phyloP scores from a whole-genome alignment of 768 basidiomycete species.

The Leucosporidium scottii region DNA sequence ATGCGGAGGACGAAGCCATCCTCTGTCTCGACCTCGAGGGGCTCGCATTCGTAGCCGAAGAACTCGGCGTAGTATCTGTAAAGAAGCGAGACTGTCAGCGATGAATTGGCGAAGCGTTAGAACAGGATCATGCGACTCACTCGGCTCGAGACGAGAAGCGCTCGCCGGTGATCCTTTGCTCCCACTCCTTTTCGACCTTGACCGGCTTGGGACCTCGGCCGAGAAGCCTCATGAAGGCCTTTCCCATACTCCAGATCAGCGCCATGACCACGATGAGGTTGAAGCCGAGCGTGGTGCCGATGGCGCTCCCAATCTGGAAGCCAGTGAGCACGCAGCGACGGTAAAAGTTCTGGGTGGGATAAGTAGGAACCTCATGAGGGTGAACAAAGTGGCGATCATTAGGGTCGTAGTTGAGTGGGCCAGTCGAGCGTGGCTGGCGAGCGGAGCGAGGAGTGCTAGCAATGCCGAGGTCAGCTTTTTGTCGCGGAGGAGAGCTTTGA shows the following conservation, averaged over 20 bases:
- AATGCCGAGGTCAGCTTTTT: neutral
- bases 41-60: conserved; percentile 45
- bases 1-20: conserved; percentile 44
- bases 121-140: too few relatives aligned
- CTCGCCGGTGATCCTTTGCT: conserved; percentile 44
- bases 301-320: conserved; percentile 15
- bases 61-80: conserved; percentile 22
- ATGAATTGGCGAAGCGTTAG: too few relatives aligned
- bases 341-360: conserved; percentile 19
- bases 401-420: conserved; percentile 8
- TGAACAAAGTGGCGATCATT: conserved; percentile 9
- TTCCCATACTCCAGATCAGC: conserved; percentile 26
- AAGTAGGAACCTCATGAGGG: conserved; percentile 2
- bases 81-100: neutral
- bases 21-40: conserved; percentile 47
- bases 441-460: too few relatives aligned
- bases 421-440: neutral
- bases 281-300: conserved; percentile 43
- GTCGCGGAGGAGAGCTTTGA: neutral
- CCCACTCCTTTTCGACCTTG: conserved; percentile 42
- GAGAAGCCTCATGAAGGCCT: conserved; percentile 34
- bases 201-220: conserved; percentile 39
- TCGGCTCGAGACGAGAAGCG: conserved; percentile 44
- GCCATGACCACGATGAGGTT: conserved; percentile 45
- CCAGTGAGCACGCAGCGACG: conserved; percentile 13